A percentile compares a stretch with the other conserved stretches of the same genome.
Evolutionary conservation across 495 filamentous ascomycete genomes (phyloP).

Genomic region (Sabuloglossum arenarium): DNA sequence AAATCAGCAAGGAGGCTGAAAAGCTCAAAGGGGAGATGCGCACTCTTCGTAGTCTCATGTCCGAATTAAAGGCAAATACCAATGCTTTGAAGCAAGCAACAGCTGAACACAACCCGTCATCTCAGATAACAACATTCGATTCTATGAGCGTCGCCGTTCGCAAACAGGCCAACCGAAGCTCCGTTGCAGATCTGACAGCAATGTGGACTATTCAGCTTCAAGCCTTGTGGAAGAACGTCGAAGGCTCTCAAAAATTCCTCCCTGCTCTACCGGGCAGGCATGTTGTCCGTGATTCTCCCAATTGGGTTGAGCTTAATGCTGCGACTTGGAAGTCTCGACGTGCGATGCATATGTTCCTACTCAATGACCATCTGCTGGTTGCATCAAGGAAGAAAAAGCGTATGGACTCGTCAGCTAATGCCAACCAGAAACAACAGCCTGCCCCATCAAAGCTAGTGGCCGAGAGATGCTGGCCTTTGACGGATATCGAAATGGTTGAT

Average conservation of each 20-base stretch:
- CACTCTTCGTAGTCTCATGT: conserved; percentile 66
- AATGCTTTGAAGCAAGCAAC: conserved; percentile 54
- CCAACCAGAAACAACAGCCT: conserved; percentile 13
- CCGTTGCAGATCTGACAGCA: conserved; percentile 86
- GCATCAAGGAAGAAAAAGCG: conserved; percentile 83
- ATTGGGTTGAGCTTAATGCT: conserved; percentile 91
- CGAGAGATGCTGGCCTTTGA: conserved; percentile 82
- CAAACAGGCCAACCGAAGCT: conserved; percentile 38
- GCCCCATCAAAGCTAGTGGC: conserved; percentile 59
- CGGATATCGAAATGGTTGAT: conserved; percentile 87
- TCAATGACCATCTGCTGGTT: conserved; percentile 88
- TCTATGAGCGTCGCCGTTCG: conserved; percentile 12
- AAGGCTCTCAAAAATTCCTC: conserved; percentile 90
- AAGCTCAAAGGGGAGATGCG: conserved; percentile 95
- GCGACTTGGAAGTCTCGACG: conserved; percentile 84
- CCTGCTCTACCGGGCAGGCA: conserved; percentile 81
- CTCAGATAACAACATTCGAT: background rate
- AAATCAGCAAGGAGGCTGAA: conserved; percentile 96
- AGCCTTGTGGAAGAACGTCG: conserved; percentile 81
- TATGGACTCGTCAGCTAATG: conserved; percentile 39
- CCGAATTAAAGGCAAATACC: conserved; percentile 57
- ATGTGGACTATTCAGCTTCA: conserved; percentile 83
- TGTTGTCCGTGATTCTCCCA: conserved; percentile 68
- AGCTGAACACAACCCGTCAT: conserved; percentile 13
- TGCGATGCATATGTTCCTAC: conserved; percentile 67